Evolutionary conservation across 139 green algal species (phyloP).

Genomic region (Tetraselmis striata): DNA sequence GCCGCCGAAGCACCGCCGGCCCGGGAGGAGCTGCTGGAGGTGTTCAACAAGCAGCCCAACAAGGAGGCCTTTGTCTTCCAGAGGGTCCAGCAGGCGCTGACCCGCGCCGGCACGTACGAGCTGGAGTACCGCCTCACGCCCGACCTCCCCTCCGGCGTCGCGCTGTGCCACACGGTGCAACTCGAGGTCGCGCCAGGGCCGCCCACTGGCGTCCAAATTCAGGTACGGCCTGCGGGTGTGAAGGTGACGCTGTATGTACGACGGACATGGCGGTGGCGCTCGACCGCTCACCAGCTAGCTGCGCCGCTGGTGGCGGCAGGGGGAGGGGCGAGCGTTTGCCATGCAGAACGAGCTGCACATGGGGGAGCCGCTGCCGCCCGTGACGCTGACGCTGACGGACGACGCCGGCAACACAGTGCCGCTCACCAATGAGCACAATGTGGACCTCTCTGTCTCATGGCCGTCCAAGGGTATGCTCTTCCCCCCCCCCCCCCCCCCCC

Average conservation of each 20-base stretch:
- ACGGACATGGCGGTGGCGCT: no score
- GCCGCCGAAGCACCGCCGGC: not conserved
- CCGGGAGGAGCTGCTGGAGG: not conserved
- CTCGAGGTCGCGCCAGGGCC: constrained; percentile 36
- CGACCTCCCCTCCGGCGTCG: constrained; percentile 21
- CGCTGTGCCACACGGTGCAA: constrained; percentile 9
- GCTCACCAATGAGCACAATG: not conserved
- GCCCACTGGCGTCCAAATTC: constrained; percentile 30
- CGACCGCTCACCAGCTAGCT: no score
- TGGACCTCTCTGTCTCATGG: not conserved
- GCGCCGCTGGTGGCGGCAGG: not conserved
- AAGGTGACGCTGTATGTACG: no score
- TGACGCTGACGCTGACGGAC: not conserved
- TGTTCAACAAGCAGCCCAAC: constrained; percentile 14
- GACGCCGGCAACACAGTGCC: not conserved
- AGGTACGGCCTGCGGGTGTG: constrained; percentile 16
- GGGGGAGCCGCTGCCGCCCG: not conserved
- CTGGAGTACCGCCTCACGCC: constrained; percentile 53
- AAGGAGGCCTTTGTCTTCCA: constrained; percentile 51
- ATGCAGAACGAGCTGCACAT: not conserved
- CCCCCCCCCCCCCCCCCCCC: no score
- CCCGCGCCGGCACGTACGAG: constrained; percentile 30
- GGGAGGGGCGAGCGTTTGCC: not conserved
- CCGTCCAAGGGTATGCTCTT: not conserved
- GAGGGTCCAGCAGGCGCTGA: constrained; percentile 31